A percentile compares a stretch with the other conserved stretches of the same genome.
Evolutionary conservation across 2,329 filamentous ascomycete species (phyloP).

Genomic region (Clarireedia homoeocarpa): DNA sequence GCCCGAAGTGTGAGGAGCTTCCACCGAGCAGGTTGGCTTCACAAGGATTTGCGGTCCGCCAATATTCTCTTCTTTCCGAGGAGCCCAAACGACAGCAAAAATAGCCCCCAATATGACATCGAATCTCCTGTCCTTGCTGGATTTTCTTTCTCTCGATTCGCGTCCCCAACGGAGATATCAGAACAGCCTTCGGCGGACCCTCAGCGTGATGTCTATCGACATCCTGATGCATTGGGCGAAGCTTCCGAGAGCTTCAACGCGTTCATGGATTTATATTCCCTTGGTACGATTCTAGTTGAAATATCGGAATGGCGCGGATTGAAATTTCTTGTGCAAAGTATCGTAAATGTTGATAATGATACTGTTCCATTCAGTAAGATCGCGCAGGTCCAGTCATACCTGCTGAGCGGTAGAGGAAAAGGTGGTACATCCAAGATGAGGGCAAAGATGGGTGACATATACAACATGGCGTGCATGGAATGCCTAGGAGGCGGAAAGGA

Average conservation of each 20-base stretch:
- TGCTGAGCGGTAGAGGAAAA: neutral
- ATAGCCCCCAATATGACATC: neutral
- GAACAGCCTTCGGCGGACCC: neutral
- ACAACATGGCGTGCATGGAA: neutral
- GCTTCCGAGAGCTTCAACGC: neutral
- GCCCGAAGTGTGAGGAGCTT: constrained; percentile 11
- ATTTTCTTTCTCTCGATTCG: neutral
- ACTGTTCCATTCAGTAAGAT: neutral
- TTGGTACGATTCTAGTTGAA: neutral
- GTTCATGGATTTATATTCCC: constrained; percentile 1
- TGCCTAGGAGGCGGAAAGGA: neutral
- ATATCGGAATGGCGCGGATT: constrained; percentile 1
- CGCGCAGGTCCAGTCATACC: neutral
- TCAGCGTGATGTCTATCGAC: constrained; percentile 1
- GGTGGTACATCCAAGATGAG: neutral
- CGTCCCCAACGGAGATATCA: neutral
- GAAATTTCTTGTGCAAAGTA: neutral
- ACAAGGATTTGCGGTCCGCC: constrained; percentile 15
- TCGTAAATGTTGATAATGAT: neutral
- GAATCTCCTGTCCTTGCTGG: neutral
- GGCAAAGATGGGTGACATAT: constrained; percentile 1
- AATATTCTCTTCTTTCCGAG: constrained; percentile 16
- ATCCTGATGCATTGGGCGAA: neutral
- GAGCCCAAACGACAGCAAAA: neutral
- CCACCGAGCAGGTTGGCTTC: constrained; percentile 16